A percentile compares a stretch with the other conserved stretches of the same genome.
Evolutionary conservation across 768 basidiomycete genomes (phyloP).

Genomic region (Xerocomellus intermedius): DNA sequence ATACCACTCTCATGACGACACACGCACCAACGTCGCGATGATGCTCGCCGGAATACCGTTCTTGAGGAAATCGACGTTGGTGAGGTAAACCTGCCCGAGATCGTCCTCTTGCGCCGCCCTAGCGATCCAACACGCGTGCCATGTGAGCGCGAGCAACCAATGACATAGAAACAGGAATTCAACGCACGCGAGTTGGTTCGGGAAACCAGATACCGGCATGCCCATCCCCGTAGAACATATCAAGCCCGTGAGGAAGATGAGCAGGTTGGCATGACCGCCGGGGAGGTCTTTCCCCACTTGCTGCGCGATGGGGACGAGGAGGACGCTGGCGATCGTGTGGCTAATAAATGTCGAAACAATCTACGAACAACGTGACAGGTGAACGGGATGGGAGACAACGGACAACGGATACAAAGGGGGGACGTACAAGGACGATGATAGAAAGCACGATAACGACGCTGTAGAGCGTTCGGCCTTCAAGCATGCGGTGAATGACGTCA

Average conservation of each 20-base stretch:
- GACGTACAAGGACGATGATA: slow-evolving; percentile 61
- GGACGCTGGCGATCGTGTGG: slow-evolving; percentile 94
- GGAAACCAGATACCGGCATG: slow-evolving; percentile 98
- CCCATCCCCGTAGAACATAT: slow-evolving; percentile 98
- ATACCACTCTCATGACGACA: too few relatives aligned
- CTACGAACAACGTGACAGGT: slow-evolving; percentile 34
- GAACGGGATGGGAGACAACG: neutral
- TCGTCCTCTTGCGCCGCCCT: slow-evolving; percentile 94
- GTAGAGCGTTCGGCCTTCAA: slow-evolving; percentile 64
- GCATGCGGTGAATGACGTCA: slow-evolving; percentile 51
- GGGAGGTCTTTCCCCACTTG: slow-evolving; percentile 79
- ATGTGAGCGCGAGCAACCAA: neutral
- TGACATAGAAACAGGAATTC: neutral
- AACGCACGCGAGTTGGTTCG: slow-evolving; percentile 91
- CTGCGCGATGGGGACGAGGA: slow-evolving; percentile 95
- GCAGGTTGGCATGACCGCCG: slow-evolving; percentile 69
- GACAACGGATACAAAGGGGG: slow-evolving; percentile 7
- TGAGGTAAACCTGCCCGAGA: slow-evolving; percentile 83
- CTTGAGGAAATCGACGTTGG: slow-evolving; percentile 86
- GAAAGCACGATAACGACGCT: slow-evolving; percentile 71
- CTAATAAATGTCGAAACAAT: slow-evolving; percentile 94
- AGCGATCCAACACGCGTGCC: neutral
- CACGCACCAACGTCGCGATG: slow-evolving; percentile 71
- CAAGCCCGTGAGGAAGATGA: slow-evolving; percentile 91
- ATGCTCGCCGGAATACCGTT: slow-evolving; percentile 94